Conservation (phyloP, 1,284 basidiomycete species). For the Mycena sp. region DNA sequence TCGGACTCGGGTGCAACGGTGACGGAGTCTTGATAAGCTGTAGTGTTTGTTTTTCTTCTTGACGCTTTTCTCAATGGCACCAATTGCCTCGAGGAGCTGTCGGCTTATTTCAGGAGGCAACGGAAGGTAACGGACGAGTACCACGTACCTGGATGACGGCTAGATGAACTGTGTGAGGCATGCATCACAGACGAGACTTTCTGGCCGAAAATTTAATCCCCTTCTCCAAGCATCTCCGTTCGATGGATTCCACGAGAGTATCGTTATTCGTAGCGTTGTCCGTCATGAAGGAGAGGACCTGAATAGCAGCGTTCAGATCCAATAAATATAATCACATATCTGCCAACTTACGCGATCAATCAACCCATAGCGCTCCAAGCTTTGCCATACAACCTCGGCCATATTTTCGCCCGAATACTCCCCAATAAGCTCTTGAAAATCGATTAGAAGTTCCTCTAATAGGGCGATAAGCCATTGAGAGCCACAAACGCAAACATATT, state of each 20-base stretch:
- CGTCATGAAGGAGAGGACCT: slow-evolving; percentile 37
- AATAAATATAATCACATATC: background rate
- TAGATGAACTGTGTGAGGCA: slow-evolving; percentile 43
- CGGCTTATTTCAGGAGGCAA: background rate
- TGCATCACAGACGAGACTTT: slow-evolving; percentile 34
- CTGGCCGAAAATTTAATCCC: slow-evolving; percentile 30
- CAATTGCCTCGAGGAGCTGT: slow-evolving; percentile 42
- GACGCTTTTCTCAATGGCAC: slow-evolving; percentile 33
- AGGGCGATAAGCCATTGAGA: background rate
- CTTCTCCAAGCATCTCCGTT: background rate
- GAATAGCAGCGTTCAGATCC: background rate
- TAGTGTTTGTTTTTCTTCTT: background rate
- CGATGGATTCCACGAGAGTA: slow-evolving; percentile 33
- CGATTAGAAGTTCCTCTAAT: slow-evolving; percentile 42
- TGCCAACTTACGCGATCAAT: slow-evolving; percentile 25
- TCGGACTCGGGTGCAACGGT: slow-evolving; percentile 13
- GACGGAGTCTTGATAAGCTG: slow-evolving; percentile 5
- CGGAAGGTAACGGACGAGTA: background rate
- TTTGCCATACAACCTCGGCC: slow-evolving; percentile 42
- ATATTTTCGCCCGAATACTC: slow-evolving; percentile 46
- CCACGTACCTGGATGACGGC: slow-evolving; percentile 40
- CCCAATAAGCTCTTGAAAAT: slow-evolving; percentile 43
- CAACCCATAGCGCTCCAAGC: slow-evolving; percentile 35
- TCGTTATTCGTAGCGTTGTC: slow-evolving; percentile 43
- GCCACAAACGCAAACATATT: slow-evolving; percentile 1